These are phyloP conservation scores for Ustilago esculenta DNA, from an alignment of 1,284 basidiomycete species.

Conservation along the genomic window DNA sequence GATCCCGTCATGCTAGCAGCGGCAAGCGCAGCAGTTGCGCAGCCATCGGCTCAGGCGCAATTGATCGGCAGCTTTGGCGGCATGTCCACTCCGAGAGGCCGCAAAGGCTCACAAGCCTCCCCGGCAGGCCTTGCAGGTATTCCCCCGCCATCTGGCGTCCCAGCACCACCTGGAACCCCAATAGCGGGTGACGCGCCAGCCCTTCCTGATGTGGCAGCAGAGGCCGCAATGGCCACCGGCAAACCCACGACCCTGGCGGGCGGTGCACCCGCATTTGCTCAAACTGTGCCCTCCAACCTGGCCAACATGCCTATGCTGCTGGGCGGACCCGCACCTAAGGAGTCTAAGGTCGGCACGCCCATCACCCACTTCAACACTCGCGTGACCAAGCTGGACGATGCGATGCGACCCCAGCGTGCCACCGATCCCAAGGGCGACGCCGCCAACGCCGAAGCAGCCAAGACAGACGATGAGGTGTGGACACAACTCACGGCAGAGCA, in stretches of 20 bases:
- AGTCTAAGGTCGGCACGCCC: conserved; percentile 67
- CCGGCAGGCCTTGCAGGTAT: conserved; percentile 4
- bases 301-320: conserved; percentile 62
- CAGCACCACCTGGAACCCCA: conserved; percentile 2
- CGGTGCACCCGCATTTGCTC: conserved; percentile 25
- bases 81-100: conserved; percentile 11
- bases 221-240: conserved; percentile 32
- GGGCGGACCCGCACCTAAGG: conserved; percentile 63
- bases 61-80: conserved; percentile 32
- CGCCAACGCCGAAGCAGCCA: conserved; percentile 11
- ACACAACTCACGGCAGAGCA: conserved; percentile 71
- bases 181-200: conserved; percentile 20
- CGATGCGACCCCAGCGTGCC: conserved; percentile 70
- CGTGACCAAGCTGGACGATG: conserved; percentile 71
- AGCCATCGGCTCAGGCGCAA: conserved; percentile 40
- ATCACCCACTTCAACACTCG: conserved; percentile 75
- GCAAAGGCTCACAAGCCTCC: conserved; percentile 24
- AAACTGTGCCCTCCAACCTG: conserved; percentile 61
- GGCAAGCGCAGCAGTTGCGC: conserved; percentile 31
- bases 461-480: conserved; percentile 39
- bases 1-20: conserved; percentile 39
- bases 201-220: conserved; percentile 29
- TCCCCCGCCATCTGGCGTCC: conserved; percentile 3
- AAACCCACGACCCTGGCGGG: conserved; percentile 46
- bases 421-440: conserved; percentile 64